These are phyloP conservation scores for Cercophora newfieldiana DNA, from an alignment of 495 filamentous ascomycete genomes.

Conservation along the genomic window DNA sequence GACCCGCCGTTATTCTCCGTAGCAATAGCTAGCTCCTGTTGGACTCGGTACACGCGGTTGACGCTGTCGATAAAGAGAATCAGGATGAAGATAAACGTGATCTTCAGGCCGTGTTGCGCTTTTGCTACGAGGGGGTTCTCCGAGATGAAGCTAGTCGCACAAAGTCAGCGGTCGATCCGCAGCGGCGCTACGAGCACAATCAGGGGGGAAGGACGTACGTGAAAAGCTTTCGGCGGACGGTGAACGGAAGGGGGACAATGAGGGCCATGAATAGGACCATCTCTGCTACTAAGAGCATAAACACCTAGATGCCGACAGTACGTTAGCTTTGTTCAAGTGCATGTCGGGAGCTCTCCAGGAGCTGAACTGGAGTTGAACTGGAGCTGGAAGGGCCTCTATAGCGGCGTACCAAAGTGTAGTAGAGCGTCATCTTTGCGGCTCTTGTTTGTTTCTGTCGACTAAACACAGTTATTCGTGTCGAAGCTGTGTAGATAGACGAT, in stretches of 20 bases:
- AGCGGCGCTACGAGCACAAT: not conserved
- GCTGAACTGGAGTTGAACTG: not conserved
- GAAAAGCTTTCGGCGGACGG: slow-evolving; percentile 83
- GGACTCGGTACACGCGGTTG: slow-evolving; percentile 96
- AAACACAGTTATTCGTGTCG: not conserved
- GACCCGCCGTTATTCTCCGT: slow-evolving; percentile 43
- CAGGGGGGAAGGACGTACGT: slow-evolving; percentile 53
- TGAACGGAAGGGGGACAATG: slow-evolving; percentile 89
- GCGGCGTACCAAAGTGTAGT: slow-evolving; percentile 88
- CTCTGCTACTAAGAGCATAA: slow-evolving; percentile 86
- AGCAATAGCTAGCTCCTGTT: slow-evolving; percentile 72
- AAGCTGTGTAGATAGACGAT: not conserved
- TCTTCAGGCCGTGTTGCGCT: slow-evolving; percentile 62
- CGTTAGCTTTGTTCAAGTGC: slow-evolving; percentile 25
- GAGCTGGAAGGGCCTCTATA: not conserved
- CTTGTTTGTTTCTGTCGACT: slow-evolving; percentile 4
- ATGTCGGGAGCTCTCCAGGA: not conserved
- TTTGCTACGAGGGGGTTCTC: slow-evolving; percentile 69
- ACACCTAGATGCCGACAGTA: slow-evolving; percentile 70
- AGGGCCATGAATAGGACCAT: slow-evolving; percentile 91
- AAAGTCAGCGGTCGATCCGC: not conserved
- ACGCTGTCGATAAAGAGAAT: slow-evolving; percentile 98
- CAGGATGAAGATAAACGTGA: slow-evolving; percentile 96
- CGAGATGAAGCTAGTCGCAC: slow-evolving; percentile 61
- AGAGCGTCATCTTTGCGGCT: slow-evolving; percentile 84